Percentiles rank a stretch among this genome's conserved stretches.
Evolutionary conservation across 305 asterid species (phyloP).

Genomic region (Fraxinus baroniana): DNA sequence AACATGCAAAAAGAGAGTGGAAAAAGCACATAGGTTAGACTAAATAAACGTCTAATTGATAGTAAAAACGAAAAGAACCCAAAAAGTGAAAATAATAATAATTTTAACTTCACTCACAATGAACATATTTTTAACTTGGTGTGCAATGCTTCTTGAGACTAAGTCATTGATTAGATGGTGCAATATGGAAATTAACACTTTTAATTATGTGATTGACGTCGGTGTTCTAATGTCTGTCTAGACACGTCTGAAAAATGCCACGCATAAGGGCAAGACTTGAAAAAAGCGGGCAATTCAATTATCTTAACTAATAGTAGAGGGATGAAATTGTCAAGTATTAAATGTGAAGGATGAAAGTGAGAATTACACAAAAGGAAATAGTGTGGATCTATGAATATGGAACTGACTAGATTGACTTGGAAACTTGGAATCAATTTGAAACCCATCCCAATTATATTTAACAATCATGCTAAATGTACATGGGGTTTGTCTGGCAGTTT

Average conservation of each 20-base stretch:
- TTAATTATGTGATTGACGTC: not conserved
- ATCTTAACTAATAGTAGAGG: not conserved
- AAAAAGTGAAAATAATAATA: not conserved
- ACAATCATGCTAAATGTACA: too few relatives aligned
- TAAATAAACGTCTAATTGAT: not conserved
- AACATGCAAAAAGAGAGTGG: not conserved
- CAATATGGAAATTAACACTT: not conserved
- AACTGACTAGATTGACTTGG: not conserved
- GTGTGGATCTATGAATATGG: not conserved
- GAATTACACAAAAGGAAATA: not conserved
- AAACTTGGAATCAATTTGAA: not conserved
- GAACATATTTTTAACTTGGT: not conserved
- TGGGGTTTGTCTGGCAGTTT: too few relatives aligned
- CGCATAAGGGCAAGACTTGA: not conserved
- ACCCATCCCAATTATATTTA: not conserved
- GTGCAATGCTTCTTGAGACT: not conserved
- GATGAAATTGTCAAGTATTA: not conserved
- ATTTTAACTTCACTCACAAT: not conserved
- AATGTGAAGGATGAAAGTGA: not conserved
- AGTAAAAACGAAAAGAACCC: not conserved
- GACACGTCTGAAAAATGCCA: not conserved
- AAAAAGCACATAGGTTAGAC: not conserved
- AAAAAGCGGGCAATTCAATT: not conserved
- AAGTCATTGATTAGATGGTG: not conserved
- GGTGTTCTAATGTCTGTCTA: not conserved